phyloP scores from a whole-genome alignment of 1,284 basidiomycete species.

The Ustilago cynodontis region DNA sequence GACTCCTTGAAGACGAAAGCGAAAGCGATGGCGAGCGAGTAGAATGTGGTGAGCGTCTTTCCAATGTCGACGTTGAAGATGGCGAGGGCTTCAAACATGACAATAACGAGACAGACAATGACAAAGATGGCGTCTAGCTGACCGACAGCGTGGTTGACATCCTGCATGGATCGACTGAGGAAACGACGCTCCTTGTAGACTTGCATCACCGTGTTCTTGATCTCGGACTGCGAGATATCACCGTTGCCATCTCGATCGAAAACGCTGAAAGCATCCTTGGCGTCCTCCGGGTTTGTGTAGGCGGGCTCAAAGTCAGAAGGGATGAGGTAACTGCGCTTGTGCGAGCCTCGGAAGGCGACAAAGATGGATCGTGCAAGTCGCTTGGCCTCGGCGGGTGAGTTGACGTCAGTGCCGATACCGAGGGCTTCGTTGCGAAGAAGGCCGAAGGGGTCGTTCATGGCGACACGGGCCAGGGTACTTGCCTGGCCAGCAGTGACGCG shows the following conservation, averaged over 20 bases:
- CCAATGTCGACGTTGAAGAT: conserved; percentile 66
- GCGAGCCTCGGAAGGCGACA: conserved; percentile 74
- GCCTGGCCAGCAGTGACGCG: conserved; percentile 42
- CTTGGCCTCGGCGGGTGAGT: conserved; percentile 69
- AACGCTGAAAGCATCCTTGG: conserved; percentile 79
- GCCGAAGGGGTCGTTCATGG: conserved; percentile 55
- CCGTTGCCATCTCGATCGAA: conserved; percentile 80
- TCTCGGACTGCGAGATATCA: conserved; percentile 81
- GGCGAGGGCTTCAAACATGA: conserved; percentile 65
- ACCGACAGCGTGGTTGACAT: conserved; percentile 65
- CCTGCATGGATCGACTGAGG: conserved; percentile 63
- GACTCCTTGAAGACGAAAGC: conserved; percentile 68
- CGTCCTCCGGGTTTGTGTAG: conserved; percentile 75
- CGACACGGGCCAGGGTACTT: conserved; percentile 57
- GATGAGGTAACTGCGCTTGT: conserved; percentile 75
- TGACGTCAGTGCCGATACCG: conserved; percentile 65
- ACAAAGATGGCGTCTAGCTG: conserved; percentile 63
- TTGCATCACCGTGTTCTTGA: conserved; percentile 77
- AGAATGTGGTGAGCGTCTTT: conserved; percentile 65
- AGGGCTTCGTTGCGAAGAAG: conserved; percentile 53
- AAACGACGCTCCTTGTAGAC: conserved; percentile 67
- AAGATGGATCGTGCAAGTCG: conserved; percentile 80
- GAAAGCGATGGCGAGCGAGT: conserved; percentile 66
- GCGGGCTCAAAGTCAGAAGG: conserved; percentile 80
- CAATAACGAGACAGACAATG: conserved; percentile 52